phyloP scores from a whole-genome alignment of 2,329 filamentous ascomycete species.

The Lanzia echinophila region DNA sequence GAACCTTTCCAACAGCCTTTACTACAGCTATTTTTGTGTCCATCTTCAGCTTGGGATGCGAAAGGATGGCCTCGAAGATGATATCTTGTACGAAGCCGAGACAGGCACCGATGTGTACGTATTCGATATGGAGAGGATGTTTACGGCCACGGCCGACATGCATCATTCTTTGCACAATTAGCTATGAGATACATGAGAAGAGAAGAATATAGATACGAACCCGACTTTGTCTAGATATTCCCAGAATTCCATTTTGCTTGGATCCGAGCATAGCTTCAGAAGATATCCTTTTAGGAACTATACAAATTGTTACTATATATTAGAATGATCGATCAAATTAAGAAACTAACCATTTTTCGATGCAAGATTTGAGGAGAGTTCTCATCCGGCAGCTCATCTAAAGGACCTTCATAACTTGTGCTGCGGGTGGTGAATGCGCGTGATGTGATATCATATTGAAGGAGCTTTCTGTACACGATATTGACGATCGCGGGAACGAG shows the following conservation, averaged over 20 bases:
- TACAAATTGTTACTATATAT: not conserved
- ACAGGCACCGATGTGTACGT: slow-evolving; percentile 67
- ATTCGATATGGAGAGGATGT: slow-evolving; percentile 43
- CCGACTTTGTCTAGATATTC: slow-evolving; percentile 79
- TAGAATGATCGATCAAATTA: not conserved
- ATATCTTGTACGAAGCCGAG: slow-evolving; percentile 73
- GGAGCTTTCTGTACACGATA: slow-evolving; percentile 75
- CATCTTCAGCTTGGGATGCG: slow-evolving; percentile 50
- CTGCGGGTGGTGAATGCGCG: slow-evolving; percentile 62
- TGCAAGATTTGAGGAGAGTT: slow-evolving; percentile 64
- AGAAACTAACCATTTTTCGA: slow-evolving; percentile 34
- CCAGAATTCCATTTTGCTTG: slow-evolving; percentile 41
- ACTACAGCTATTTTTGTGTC: slow-evolving; percentile 65
- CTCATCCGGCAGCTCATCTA: slow-evolving; percentile 1
- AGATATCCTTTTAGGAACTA: slow-evolving; percentile 4
- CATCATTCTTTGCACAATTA: not conserved
- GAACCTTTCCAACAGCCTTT: slow-evolving; percentile 70
- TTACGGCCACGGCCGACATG: slow-evolving; percentile 6
- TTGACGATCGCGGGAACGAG: slow-evolving; percentile 78
- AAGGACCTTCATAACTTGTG: slow-evolving; percentile 55
- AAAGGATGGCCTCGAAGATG: slow-evolving; percentile 68
- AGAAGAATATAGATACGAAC: not conserved
- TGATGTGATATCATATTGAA: slow-evolving; percentile 76
- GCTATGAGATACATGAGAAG: not conserved
- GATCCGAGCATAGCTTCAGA: slow-evolving; percentile 5